These are phyloP conservation scores for Blastocystis sp. DNA, from an alignment of 352 stramenopile species.

Conservation along the genomic window DNA sequence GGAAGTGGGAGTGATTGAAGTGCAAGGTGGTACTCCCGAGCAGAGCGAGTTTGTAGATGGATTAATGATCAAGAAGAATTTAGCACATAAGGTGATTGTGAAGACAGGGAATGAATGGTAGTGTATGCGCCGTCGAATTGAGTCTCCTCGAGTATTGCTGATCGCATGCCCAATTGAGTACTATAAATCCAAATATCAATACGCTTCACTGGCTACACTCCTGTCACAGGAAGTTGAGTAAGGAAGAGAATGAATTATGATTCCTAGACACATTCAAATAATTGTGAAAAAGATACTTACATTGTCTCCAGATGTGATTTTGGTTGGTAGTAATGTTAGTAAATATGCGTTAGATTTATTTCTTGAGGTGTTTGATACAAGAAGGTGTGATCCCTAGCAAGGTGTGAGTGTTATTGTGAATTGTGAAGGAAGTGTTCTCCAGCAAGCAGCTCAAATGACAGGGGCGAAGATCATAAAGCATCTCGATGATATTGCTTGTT, in stretches of 20 bases:
- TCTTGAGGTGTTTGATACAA: background rate
- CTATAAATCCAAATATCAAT: slow-evolving; percentile 58
- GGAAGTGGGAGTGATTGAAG: background rate
- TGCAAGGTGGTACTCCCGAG: background rate
- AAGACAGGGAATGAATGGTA: background rate
- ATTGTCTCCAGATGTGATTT: slow-evolving; percentile 17
- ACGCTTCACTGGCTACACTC: slow-evolving; percentile 28
- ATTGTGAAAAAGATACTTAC: slow-evolving; percentile 54
- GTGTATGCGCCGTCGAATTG: slow-evolving; percentile 31
- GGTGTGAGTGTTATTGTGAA: slow-evolving; percentile 19
- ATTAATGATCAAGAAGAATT: slow-evolving; percentile 62
- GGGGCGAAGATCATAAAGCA: slow-evolving; percentile 38
- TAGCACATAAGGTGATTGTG: slow-evolving; percentile 14
- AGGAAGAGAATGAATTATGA: background rate
- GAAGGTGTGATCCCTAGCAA: background rate
- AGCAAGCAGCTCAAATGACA: slow-evolving; percentile 5
- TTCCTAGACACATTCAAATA: slow-evolving; percentile 43
- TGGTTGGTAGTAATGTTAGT: slow-evolving; percentile 30
- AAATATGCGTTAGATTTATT: slow-evolving; percentile 52
- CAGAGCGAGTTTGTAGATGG: slow-evolving; percentile 52
- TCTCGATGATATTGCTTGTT: slow-evolving; percentile 46
- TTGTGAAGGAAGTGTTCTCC: background rate
- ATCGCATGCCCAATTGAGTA: slow-evolving; percentile 58
- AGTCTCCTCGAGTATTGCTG: slow-evolving; percentile 29
- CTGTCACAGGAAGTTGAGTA: slow-evolving; percentile 49